Evolutionary conservation across 1,284 basidiomycete genomes (phyloP).

Genomic region (Waitea zeae): DNA sequence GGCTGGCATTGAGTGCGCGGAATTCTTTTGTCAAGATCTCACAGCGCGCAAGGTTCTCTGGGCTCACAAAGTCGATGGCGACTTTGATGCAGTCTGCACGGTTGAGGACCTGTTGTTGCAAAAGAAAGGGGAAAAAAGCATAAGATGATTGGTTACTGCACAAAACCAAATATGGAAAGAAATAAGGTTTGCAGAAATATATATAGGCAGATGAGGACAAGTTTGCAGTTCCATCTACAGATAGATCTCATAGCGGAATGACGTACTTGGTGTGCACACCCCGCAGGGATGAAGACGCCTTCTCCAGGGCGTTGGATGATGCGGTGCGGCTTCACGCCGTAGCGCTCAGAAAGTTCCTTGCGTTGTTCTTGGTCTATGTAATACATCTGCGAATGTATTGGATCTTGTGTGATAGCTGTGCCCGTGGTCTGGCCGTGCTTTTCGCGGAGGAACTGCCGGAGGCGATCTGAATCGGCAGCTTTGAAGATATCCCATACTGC

Average conservation of each 20-base stretch:
- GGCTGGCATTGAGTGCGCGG: slow-evolving; percentile 69
- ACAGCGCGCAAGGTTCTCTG: slow-evolving; percentile 79
- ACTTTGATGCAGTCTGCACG: slow-evolving; percentile 89
- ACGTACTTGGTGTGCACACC: slow-evolving; percentile 84
- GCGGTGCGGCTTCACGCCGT: slow-evolving; percentile 63
- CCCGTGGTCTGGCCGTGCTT: slow-evolving; percentile 32
- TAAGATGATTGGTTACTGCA: not conserved
- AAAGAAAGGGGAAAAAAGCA: too few species aligned
- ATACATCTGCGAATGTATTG: slow-evolving; percentile 82
- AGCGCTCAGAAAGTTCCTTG: slow-evolving; percentile 46
- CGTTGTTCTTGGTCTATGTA: slow-evolving; percentile 66
- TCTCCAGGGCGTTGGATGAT: slow-evolving; percentile 87
- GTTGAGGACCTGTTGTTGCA: slow-evolving; percentile 79
- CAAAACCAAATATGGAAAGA: not conserved
- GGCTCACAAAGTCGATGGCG: slow-evolving; percentile 90
- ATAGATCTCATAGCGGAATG: too few species aligned
- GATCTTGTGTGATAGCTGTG: slow-evolving; percentile 66
- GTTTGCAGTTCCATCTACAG: too few species aligned
- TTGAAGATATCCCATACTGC: slow-evolving; percentile 90
- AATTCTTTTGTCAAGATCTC: slow-evolving; percentile 80
- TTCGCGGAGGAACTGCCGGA: slow-evolving; percentile 57
- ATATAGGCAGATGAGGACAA: too few species aligned
- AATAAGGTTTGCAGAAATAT: too few species aligned
- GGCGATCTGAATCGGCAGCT: slow-evolving; percentile 64
- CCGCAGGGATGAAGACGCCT: slow-evolving; percentile 90